Conservation (phyloP, 768 basidiomycete species). For the Lentinula guzmanii region DNA sequence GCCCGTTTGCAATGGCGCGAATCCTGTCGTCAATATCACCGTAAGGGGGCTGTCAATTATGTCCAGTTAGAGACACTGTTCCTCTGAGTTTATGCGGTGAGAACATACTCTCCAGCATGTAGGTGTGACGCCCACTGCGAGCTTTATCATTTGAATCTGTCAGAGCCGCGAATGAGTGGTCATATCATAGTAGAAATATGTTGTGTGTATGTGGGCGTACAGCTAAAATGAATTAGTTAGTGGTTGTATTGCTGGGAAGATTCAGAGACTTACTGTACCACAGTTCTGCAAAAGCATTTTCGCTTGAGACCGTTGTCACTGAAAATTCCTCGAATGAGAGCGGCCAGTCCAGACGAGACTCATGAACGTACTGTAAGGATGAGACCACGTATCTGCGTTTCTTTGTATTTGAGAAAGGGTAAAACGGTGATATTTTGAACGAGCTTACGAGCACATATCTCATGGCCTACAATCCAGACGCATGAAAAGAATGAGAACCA, state of each 20-base stretch:
- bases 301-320: constrained; percentile 58
- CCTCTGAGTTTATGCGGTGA: neutral
- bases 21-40: constrained; percentile 75
- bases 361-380: constrained; percentile 40
- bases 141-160: constrained; percentile 46
- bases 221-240: constrained; percentile 22
- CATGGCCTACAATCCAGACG: constrained; percentile 28
- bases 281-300: constrained; percentile 70
- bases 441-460: constrained; percentile 54
- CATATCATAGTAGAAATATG: constrained; percentile 11
- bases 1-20: constrained; percentile 58
- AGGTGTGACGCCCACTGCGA: constrained; percentile 49
- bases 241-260: neutral
- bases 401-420: neutral
- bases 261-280: constrained; percentile 53
- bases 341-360: neutral
- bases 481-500: neutral
- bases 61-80: neutral
- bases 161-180: constrained; percentile 12
- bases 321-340: neutral
- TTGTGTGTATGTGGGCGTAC: neutral
- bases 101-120: constrained; percentile 50
- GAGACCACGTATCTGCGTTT: constrained; percentile 46
- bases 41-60: constrained; percentile 42
- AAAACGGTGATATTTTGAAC: neutral